Evolutionary conservation across 2,329 filamentous ascomycete species (phyloP), one percentile per base, ranked within the genome.

Genomic region (Hypocreales sp.): DNA sequence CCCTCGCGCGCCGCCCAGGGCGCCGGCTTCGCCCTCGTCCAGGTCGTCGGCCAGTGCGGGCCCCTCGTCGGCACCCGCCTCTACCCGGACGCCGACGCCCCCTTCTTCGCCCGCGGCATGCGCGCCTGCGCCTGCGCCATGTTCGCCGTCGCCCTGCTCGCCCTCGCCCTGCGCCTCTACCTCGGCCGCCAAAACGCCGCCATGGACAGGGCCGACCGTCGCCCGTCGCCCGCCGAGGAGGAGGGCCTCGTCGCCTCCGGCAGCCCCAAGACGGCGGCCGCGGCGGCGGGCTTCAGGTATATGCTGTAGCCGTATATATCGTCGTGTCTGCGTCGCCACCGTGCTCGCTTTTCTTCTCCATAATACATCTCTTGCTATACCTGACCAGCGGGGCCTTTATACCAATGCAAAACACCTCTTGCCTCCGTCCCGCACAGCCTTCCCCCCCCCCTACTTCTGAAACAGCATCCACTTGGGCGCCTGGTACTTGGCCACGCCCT

Each of bases 21-120:
- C 0, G 72, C 72, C 2, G 81, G 78, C 2, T 80, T 92, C 42
- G 81, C 79, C 1, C 61, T 93, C 18, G 50, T 94, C 44, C 86
- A 93, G 49, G 43, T 83, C 20, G 64, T 93, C 10, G 86, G 82
- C 2, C 82, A 92, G 53, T 76, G 74, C 36, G 82, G 82, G 0
- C 81, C 82, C 2, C 51, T 80, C 4, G 53, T 79, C n/a, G 75
- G 74, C 11, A 76, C 71, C 6, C 57, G 72, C 24, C 49, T 80
- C 27, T 80, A 79, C 39, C 76, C 75, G 0, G 55, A 62, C 28
- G 35, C 44, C 8, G 67, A 78, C 34, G 64, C 55, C 8, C 73
- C 74, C 2, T 75, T 64, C 44, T 80, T 76, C 41, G 54, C 67
- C 4, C 51, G 40, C 2, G 75, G 76, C 3, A 79, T 79, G 72